A percentile compares a stretch with the other conserved stretches of the same genome.
phyloP scores from a whole-genome alignment of 148 eudicot genomes.

The Cornus kousa region DNA sequence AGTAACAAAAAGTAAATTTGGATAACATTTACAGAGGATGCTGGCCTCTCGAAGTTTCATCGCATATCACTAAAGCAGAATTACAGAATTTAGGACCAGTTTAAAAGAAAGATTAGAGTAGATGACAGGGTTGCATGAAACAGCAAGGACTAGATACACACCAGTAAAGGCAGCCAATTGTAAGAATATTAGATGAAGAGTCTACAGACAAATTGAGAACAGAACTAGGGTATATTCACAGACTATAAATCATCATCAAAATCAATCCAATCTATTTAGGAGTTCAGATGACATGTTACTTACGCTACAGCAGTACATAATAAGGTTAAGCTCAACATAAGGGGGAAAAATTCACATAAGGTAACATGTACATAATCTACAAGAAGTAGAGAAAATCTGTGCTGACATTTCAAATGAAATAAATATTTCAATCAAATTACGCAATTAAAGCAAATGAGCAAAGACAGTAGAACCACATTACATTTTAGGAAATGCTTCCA shows the following conservation, averaged over 20 bases:
- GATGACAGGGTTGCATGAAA: background rate
- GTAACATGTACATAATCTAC: background rate
- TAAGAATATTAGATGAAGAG: background rate
- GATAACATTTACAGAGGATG: too few species aligned
- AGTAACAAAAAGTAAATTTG: too few species aligned
- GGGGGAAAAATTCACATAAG: background rate
- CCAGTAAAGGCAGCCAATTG: slow-evolving; percentile 4
- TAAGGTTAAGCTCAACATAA: background rate
- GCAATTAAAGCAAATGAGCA: background rate
- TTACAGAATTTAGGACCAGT: too few species aligned
- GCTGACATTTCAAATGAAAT: background rate
- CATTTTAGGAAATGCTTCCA: background rate
- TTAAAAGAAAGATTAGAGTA: too few species aligned
- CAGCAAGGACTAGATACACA: background rate
- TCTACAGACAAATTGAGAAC: slow-evolving; percentile 1
- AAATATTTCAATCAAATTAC: background rate
- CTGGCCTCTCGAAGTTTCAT: too few species aligned
- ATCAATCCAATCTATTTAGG: background rate
- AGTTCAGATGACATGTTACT: background rate
- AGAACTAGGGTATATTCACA: background rate
- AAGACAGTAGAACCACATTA: background rate
- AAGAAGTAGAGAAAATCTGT: slow-evolving; percentile 3
- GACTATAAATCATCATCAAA: background rate
- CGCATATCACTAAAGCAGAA: too few species aligned
- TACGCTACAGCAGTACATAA: background rate